Evolutionary conservation across 768 basidiomycete genomes (phyloP).

Genomic region (Lactarius evosmus): DNA sequence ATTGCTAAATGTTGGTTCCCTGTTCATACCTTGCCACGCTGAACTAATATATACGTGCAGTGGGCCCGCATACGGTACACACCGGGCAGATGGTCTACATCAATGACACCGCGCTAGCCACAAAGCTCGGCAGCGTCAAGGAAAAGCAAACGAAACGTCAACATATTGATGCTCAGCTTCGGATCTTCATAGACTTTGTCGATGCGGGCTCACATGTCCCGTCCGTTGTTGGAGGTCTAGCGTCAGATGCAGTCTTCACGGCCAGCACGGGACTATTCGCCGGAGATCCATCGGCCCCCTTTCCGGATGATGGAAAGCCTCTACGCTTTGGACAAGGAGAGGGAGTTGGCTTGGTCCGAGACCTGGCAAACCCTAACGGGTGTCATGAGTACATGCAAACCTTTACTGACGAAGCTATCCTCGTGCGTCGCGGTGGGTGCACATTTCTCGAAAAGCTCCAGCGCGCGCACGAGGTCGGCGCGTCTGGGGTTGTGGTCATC

Average conservation of each 20-base stretch:
- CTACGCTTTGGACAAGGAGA: conserved; percentile 48
- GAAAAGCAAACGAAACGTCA: conserved; percentile 29
- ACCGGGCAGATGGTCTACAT: conserved; percentile 81
- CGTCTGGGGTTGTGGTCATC: conserved; percentile 75
- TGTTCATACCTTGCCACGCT: conserved; percentile 3
- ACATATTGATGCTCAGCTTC: conserved; percentile 52
- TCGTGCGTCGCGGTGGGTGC: conserved; percentile 77
- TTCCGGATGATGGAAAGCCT: conserved; percentile 29
- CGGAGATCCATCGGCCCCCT: conserved; percentile 47
- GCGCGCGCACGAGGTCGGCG: conserved; percentile 63
- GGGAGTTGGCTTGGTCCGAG: conserved; percentile 55
- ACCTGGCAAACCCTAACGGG: conserved; percentile 52
- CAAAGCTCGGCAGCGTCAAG: conserved; percentile 33
- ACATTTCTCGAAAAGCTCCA: conserved; percentile 85
- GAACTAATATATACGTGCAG: conserved; percentile 38
- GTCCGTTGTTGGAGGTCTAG: conserved; percentile 38
- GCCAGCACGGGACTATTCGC: conserved; percentile 73
- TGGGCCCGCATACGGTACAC: conserved; percentile 77
- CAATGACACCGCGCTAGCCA: conserved; percentile 56
- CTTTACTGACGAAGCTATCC: conserved; percentile 51
- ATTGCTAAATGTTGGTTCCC: conserved; percentile 66
- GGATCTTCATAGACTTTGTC: conserved; percentile 52
- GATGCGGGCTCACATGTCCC: conserved; percentile 48
- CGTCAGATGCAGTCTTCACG: conserved; percentile 47
- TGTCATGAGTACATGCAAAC: conserved; percentile 52